Evolutionary conservation across 768 basidiomycete species (phyloP), one percentile per base, ranked within the genome.

Genomic region (Neoboletus brunneissimus): DNA sequence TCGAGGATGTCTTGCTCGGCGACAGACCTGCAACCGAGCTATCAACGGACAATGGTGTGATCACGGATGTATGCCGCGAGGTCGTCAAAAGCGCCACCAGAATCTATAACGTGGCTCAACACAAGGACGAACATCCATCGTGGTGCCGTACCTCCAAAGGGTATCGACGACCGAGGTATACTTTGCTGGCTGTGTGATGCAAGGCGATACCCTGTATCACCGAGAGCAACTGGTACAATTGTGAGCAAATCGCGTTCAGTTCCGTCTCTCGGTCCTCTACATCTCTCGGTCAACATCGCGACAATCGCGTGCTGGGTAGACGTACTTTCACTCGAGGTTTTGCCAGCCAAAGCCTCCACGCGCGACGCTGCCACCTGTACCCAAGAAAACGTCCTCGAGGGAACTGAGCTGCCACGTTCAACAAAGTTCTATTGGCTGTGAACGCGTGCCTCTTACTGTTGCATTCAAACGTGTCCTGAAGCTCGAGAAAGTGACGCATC

Each of bases 391-490:
- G 89, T 65, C 51, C 87, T 79, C 0, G 83, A 81, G 4, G 89
- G 82, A 35, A 93, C 91, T 93, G 53, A n/a, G 37, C 29, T 7
- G 31, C 25, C 23, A 48, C 46, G 32, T 62, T 61, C 38, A 63
- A 57, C 32, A 53, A 48, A 27, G 27, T 35, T 48, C 40, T 11
- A 29, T 46, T 18, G 40, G 38, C 20, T 51, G 4, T 37, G 16
- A 56, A 34, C 12, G 15, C 41, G 53, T 44, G 54, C 15, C 37
- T 64, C 88, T 57, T 62, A 91, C 91, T 76, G 65, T 94, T 94
- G 70, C 87, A 90, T 68, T 93, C 88, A 61, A 94, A 92, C 1
- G 83, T 83, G 61, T 88, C 83, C 67, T 94, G 91, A 41, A 91
- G 73, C 11, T 81, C 77, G 20, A 86, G 67, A 70, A 91, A 89